A percentile compares a stretch with the other conserved stretches of the same genome.
phyloP scores from a whole-genome alignment of 495 filamentous ascomycete species.

The Xylaria cubensis region DNA sequence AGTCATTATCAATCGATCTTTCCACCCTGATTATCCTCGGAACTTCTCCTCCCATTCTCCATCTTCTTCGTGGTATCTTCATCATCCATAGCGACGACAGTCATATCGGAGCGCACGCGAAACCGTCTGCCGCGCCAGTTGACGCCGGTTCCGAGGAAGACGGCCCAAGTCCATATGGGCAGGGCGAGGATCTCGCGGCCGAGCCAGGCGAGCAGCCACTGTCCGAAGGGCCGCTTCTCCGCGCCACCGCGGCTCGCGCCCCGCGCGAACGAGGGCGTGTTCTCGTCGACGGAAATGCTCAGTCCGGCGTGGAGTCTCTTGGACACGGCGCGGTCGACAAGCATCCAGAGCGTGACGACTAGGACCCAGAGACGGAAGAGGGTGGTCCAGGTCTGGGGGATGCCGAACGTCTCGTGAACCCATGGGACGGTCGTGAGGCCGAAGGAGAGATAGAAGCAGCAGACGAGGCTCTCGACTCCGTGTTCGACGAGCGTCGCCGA shows the following conservation, averaged over 20 bases:
- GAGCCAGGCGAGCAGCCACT: conserved; percentile 85
- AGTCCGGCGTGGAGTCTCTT: conserved; percentile 71
- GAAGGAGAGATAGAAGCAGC: conserved; percentile 79
- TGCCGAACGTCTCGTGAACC: conserved; percentile 58
- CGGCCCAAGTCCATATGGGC: conserved; percentile 87
- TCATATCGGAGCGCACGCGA: conserved; percentile 84
- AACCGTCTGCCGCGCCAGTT: conserved; percentile 86
- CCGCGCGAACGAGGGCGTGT: conserved; percentile 76
- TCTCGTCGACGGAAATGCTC: conserved; percentile 72
- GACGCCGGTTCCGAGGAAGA: conserved; percentile 82
- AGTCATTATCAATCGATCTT: conserved; percentile 36
- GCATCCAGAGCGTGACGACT: conserved; percentile 73
- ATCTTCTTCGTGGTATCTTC: conserved; percentile 6
- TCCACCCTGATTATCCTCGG: conserved; percentile 18
- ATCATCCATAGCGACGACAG: conserved; percentile 60
- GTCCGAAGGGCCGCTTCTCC: conserved; percentile 61
- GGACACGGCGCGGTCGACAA: conserved; percentile 76
- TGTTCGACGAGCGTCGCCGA: conserved; percentile 93
- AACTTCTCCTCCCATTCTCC: conserved; percentile 10
- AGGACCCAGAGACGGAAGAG: conserved; percentile 71
- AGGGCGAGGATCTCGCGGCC: conserved; percentile 82
- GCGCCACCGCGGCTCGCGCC: conserved; percentile 48
- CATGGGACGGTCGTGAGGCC: conserved; percentile 76
- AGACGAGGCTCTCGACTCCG: conserved; percentile 87
- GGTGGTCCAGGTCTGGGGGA: conserved; percentile 71